Evolutionary conservation across 2,329 filamentous ascomycete species (phyloP).

Genomic region (Colletotrichum destructivum): DNA sequence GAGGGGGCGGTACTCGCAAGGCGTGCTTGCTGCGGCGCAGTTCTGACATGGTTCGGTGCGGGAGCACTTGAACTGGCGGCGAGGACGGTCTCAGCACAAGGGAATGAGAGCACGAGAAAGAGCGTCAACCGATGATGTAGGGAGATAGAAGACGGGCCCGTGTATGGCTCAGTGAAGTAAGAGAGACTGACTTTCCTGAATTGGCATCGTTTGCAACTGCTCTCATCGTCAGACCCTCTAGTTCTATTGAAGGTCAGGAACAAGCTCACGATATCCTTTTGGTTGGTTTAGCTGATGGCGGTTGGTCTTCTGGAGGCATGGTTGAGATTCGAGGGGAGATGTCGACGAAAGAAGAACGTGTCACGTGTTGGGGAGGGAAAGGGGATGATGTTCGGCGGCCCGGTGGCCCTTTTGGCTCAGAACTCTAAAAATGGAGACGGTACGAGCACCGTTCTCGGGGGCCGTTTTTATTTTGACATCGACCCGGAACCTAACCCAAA

Average conservation of each 20-base stretch:
- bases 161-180: neutral
- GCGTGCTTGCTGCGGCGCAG: slow-evolving; percentile 22
- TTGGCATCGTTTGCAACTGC: slow-evolving; percentile 39
- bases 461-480: too few species aligned
- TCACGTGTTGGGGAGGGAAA: too few species aligned
- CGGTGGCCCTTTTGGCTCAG: neutral
- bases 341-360: too few species aligned
- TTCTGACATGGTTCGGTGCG: slow-evolving; percentile 41
- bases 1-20: slow-evolving; percentile 42
- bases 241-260: rapidly evolving
- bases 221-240: neutral
- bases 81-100: neutral
- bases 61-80: slow-evolving; percentile 40
- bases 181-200: slow-evolving; percentile 29
- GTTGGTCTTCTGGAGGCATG: neutral
- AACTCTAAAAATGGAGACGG: neutral
- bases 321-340: too few species aligned
- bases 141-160: too few species aligned
- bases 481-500: too few species aligned
- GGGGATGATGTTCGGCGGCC: too few species aligned
- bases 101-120: neutral
- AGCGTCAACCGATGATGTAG: too few species aligned
- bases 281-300: neutral
- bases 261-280: slow-evolving; percentile 8
- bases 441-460: too few species aligned